Evolutionary conservation across 129 eudicot genomes (phyloP), one percentile per base, ranked within the genome.

Genomic region (Cynara cardunculus): DNA sequence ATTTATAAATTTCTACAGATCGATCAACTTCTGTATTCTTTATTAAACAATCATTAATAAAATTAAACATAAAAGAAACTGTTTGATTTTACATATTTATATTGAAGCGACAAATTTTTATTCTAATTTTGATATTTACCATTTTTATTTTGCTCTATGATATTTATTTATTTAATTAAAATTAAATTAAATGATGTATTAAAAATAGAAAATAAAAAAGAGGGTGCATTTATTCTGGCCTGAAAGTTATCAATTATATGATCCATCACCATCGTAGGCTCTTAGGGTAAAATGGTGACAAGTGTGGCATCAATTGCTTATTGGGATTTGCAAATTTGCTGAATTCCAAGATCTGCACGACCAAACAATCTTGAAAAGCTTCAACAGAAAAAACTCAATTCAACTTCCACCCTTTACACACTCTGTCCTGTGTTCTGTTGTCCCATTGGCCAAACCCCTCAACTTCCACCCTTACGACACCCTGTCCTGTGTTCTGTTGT

Each of bases 291-390:
- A 76, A 76, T 18, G 69, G 69, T 69, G 88, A 85, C 88, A 88
- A 83, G 85, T 82, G 89, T 87, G 77, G 85, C 88, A 87, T 85
- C 87, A 85, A 83, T 75, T 85, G 84, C 77, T 84, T 83, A 87
- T 80, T 70, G 86, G 89, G 88, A 89, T 85, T 82, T 88, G 44
- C 85, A 89, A 82, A 83, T 73, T 89, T 85, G 72, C 80, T 81
- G 82, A 87, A 80, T 72, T 89, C 89, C 91, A 89, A 89, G 85
- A 89, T 85, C 85, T 74, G 76, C 71, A 83, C 80, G 72, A 84
- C 81, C 81, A 74, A 86, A 74, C 35, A 35, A 68, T 73, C 65
- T 65, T 69, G 31, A 44, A 74, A 72, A 74, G 69, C 75, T 76
- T 66, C 76, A 76, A 72, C 32, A 53, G 26, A 34, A 67, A 67